Evolutionary conservation across 768 basidiomycete genomes (phyloP).

Genomic region (Collybia nuda): DNA sequence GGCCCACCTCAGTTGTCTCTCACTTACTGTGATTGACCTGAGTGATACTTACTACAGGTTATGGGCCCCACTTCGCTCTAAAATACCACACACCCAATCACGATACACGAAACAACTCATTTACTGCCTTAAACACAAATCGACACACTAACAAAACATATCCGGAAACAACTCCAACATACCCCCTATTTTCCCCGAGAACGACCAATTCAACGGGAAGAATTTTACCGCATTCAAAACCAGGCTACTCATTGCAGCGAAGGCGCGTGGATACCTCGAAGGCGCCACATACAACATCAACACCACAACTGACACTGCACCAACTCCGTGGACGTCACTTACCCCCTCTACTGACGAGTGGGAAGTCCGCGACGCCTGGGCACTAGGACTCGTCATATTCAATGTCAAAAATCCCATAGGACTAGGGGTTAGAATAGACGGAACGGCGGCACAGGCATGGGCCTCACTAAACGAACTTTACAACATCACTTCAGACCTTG

Average conservation of each 20-base stretch:
- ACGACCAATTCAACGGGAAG: constrained; percentile 18
- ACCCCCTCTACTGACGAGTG: background rate
- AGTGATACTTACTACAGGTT: background rate
- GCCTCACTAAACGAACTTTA: constrained; percentile 11
- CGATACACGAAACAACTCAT: too few species aligned
- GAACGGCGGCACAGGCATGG: constrained; percentile 14
- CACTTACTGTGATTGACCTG: too few species aligned
- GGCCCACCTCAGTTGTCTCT: too few species aligned
- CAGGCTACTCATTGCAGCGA: constrained; percentile 8
- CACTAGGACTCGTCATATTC: background rate
- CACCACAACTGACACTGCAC: background rate
- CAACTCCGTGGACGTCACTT: background rate
- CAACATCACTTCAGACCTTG: constrained; percentile 8
- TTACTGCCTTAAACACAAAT: too few species aligned
- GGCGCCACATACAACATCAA: constrained; percentile 10
- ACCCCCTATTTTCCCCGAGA: constrained; percentile 18
- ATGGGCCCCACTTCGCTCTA: too few species aligned
- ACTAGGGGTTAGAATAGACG: constrained; percentile 13
- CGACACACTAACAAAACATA: too few species aligned
- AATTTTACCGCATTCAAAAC: constrained; percentile 15
- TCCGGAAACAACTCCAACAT: background rate
- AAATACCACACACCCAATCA: too few species aligned
- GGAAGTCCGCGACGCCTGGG: constrained; percentile 5
- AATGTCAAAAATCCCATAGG: constrained; percentile 18
- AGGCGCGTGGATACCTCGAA: constrained; percentile 17